Percentiles rank a stretch among this genome's conserved stretches.
Conservation (phyloP, 2,329 filamentous ascomycete genomes). For the Metarhizium sp. region DNA sequence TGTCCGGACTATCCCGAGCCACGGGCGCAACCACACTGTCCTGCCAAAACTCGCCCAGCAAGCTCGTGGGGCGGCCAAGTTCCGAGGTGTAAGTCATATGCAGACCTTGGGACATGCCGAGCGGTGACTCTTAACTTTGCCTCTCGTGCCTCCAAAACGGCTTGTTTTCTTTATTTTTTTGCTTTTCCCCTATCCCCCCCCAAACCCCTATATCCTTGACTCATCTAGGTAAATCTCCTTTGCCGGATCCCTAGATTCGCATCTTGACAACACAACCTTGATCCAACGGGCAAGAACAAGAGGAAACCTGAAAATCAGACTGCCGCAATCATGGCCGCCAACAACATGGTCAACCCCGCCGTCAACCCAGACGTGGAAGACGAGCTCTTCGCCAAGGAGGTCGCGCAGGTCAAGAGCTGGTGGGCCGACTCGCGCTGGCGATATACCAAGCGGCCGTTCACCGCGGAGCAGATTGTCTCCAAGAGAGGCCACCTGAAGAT, state of each 20-base stretch:
- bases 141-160: background rate
- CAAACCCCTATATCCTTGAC: no score
- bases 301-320: no score
- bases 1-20: conserved; percentile 9
- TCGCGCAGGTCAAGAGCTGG: conserved; percentile 85
- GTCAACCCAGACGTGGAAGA: conserved; percentile 50
- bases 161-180: background rate
- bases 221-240: no score
- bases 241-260: no score
- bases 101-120: background rate
- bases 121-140: background rate
- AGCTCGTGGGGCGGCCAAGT: conserved; percentile 2
- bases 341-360: conserved; percentile 52
- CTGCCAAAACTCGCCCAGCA: background rate
- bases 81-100: conserved; percentile 6
- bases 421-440: conserved; percentile 90
- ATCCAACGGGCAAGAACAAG: no score
- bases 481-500: conserved; percentile 90
- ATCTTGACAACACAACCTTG: no score
- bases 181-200: background rate
- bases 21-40: background rate
- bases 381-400: conserved; percentile 68
- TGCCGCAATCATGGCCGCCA: conserved; percentile 41
- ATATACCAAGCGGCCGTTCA: conserved; percentile 85
- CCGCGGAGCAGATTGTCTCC: conserved; percentile 90